Evolutionary conservation across 148 eudicot species (phyloP), one percentile per base, ranked within the genome.

Genomic region (Selenicereus undatus): DNA sequence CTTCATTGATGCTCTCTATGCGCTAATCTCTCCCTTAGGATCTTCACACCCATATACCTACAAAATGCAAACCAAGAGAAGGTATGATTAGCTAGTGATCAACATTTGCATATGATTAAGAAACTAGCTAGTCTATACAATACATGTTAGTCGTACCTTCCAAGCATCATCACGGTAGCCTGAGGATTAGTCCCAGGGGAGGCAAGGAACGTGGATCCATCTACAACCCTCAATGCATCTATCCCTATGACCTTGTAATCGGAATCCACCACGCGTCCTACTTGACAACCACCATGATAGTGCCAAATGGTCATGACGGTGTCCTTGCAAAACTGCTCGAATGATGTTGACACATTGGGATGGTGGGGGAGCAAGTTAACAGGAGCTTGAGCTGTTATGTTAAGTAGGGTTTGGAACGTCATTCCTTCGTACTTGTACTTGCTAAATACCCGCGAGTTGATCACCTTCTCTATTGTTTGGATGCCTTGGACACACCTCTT

Each of bases 141-240:
- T 39, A 39, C n/a, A n/a, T n/a, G n/a, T 18, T 76, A 11, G 58
- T 11, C 18, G 2, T 89, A 91, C 97, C 97, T 90, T 84, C 97
- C 97, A 27, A 93, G 93, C 97, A 93, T 91, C 97, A 93, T 91
- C 7, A 93, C 90, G 27, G 95, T 90, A 64, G 97, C 97, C 77
- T 93, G 97, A 87, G 97, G 97, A 84, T 93, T 93, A 80, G 95
- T 91, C 56, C 97, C 97, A 1, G 95, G 97, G 42, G 97, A 88
- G 75, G 79, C 82, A 81, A 79, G 79, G 76, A 93, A 90, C 0
- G 97, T 93, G 9, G 97, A 93, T 0, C 97, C 95, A 83, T 93
- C 97, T 18, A 93, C 82, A 7, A 93, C 95, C 73, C 97, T 77
- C 35, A 93, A 81, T 0, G 81, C 78, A 79, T 91, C 90, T 4